Evolutionary conservation across 164 flowering plant genomes (phyloP).

Genomic region (Liriodendron chinense): DNA sequence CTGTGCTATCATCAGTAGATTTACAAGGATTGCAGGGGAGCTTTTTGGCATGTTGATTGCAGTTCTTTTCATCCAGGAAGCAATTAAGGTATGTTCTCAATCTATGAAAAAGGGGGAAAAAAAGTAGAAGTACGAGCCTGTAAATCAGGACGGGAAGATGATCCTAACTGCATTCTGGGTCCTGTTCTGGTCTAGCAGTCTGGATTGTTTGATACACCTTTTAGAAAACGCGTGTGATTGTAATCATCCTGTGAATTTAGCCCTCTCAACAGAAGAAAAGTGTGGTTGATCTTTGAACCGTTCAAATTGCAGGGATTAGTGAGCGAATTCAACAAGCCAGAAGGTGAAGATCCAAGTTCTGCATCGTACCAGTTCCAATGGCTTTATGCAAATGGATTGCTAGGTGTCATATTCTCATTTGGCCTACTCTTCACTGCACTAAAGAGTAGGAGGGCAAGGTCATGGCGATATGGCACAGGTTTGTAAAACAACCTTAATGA

Average conservation of each 20-base stretch:
- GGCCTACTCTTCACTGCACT: constrained; percentile 53
- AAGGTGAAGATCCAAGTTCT: constrained; percentile 17
- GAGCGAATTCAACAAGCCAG: constrained; percentile 36
- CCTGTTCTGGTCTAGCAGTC: too few relatives aligned
- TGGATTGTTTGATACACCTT: too few relatives aligned
- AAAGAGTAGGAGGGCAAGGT: constrained; percentile 58
- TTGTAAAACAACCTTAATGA: too few relatives aligned
- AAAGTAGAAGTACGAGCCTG: too few relatives aligned
- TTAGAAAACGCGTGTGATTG: too few relatives aligned
- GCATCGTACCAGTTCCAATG: constrained; percentile 35
- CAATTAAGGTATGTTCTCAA: constrained; percentile 38
- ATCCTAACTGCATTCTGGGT: too few relatives aligned
- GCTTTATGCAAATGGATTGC: constrained; percentile 53
- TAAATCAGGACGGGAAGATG: background rate
- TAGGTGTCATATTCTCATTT: constrained; percentile 45
- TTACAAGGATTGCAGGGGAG: constrained; percentile 65
- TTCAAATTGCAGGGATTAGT: constrained; percentile 38
- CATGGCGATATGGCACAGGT: constrained; percentile 49
- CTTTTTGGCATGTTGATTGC: constrained; percentile 60
- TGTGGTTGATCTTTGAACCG: too few relatives aligned
- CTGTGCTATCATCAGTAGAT: constrained; percentile 39
- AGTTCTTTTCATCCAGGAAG: constrained; percentile 52
- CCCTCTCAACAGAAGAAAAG: too few relatives aligned
- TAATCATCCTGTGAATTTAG: too few relatives aligned
- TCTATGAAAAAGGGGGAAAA: background rate